Evolutionary conservation across 2,329 filamentous ascomycete genomes (phyloP).

Genomic region (Alternaria triticina): DNA sequence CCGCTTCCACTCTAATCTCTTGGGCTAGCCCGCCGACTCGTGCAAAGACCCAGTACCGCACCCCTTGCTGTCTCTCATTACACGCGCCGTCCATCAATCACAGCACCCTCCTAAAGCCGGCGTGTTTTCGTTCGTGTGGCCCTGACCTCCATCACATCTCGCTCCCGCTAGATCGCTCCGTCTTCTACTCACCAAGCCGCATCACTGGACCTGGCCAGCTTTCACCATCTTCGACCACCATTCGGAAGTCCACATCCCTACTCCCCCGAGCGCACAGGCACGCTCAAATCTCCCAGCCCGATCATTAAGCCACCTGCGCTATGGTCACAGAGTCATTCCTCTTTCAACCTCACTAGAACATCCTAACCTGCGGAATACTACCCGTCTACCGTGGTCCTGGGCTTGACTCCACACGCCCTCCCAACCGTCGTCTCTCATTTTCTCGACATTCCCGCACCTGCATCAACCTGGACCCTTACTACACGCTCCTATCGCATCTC

Average conservation of each 20-base stretch:
- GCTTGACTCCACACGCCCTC: slow-evolving; percentile 50
- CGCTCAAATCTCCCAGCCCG: slow-evolving; percentile 42
- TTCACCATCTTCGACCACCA: slow-evolving; percentile 26
- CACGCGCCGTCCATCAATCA: slow-evolving; percentile 39
- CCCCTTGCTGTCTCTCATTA: slow-evolving; percentile 34
- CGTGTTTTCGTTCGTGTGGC: slow-evolving; percentile 26
- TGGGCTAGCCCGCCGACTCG: slow-evolving; percentile 46
- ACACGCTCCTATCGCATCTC: slow-evolving; percentile 42
- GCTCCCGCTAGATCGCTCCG: slow-evolving; percentile 31
- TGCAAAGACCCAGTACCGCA: slow-evolving; percentile 42
- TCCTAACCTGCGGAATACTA: slow-evolving; percentile 48
- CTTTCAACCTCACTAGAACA: slow-evolving; percentile 49
- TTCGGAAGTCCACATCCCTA: slow-evolving; percentile 43
- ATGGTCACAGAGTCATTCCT: slow-evolving; percentile 49
- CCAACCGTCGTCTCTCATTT: slow-evolving; percentile 51
- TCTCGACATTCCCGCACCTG: slow-evolving; percentile 47
- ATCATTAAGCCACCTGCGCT: slow-evolving; percentile 47
- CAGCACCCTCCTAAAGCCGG: slow-evolving; percentile 23
- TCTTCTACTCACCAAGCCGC: slow-evolving; percentile 19
- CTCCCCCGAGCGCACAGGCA: slow-evolving; percentile 46
- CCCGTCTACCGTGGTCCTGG: slow-evolving; percentile 52
- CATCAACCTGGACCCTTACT: slow-evolving; percentile 51
- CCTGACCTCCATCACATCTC: slow-evolving; percentile 31
- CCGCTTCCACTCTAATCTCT: slow-evolving; percentile 48
- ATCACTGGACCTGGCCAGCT: slow-evolving; percentile 29